A percentile compares a stretch with the other conserved stretches of the same genome.
Conservation (phyloP, 192 early-diverging fungal species). For the Backusella luteola region DNA sequence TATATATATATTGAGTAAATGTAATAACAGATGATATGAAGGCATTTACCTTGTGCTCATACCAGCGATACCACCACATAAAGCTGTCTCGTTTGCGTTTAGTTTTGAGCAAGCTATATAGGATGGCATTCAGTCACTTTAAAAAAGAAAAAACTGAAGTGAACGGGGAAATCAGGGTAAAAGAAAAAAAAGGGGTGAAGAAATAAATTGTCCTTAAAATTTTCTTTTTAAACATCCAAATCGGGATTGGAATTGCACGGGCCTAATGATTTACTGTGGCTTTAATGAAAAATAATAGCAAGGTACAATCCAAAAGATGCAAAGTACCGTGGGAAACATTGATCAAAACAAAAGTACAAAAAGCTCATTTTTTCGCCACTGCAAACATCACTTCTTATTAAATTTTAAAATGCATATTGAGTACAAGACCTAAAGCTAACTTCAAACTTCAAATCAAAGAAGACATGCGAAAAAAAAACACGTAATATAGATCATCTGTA, state of each 20-base stretch:
- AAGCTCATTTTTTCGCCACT: background rate
- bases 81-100: constrained; percentile 36
- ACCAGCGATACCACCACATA: constrained; percentile 58
- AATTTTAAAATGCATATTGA: too few relatives aligned
- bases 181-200: background rate
- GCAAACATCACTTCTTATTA: too few relatives aligned
- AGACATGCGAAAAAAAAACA: too few relatives aligned
- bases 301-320: background rate
- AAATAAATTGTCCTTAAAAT: background rate
- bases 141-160: background rate
- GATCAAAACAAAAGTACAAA: background rate
- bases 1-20: background rate
- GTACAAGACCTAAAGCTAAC: too few relatives aligned
- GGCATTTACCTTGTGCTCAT: constrained; percentile 24
- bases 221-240: background rate
- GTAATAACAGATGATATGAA: background rate
- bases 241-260: background rate
- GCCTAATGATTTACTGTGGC: background rate
- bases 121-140: constrained; percentile 20
- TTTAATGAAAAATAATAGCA: background rate
- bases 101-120: constrained; percentile 28
- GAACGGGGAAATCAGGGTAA: constrained; percentile 5
- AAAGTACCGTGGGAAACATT: background rate
- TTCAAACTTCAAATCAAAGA: too few relatives aligned
- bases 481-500: too few relatives aligned